Evolutionary conservation across 108 stramenopile species (phyloP).

Genomic region (Fistulifera solaris): DNA sequence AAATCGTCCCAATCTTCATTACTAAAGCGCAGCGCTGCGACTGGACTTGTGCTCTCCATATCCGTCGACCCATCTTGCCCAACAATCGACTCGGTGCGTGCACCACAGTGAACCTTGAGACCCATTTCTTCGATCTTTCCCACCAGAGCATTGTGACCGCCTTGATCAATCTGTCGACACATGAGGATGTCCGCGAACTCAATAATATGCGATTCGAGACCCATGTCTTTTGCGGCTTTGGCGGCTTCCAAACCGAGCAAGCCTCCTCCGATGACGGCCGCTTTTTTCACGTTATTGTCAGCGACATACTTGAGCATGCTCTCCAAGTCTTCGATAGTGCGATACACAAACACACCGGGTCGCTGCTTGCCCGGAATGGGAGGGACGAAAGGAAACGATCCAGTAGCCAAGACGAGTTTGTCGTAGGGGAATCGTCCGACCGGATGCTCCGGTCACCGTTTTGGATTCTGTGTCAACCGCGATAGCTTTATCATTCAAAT

Average conservation of each 20-base stretch:
- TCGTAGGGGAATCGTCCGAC: constrained; percentile 76
- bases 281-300: constrained; percentile 67
- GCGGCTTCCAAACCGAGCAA: constrained; percentile 82
- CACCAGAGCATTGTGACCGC: constrained; percentile 86
- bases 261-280: constrained; percentile 93
- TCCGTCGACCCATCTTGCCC: constrained; percentile 76
- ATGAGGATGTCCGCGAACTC: constrained; percentile 91
- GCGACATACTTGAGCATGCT: constrained; percentile 80
- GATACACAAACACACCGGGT: constrained; percentile 90
- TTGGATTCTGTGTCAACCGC: constrained; percentile 75
- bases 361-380: constrained; percentile 88
- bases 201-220: constrained; percentile 81
- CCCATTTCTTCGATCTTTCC: constrained; percentile 89
- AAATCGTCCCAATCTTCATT: constrained; percentile 87
- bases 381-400: constrained; percentile 89
- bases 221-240: constrained; percentile 83
- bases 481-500: constrained; percentile 76
- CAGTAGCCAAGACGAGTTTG: constrained; percentile 87
- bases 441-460: constrained; percentile 66
- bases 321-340: constrained; percentile 92
- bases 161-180: constrained; percentile 93
- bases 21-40: constrained; percentile 64
- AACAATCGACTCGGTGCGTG: constrained; percentile 83
- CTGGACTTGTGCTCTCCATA: constrained; percentile 49
- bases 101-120: constrained; percentile 84